phyloP scores from a whole-genome alignment of 1,139 yeast species.

The Saccharomyces hybrid region DNA sequence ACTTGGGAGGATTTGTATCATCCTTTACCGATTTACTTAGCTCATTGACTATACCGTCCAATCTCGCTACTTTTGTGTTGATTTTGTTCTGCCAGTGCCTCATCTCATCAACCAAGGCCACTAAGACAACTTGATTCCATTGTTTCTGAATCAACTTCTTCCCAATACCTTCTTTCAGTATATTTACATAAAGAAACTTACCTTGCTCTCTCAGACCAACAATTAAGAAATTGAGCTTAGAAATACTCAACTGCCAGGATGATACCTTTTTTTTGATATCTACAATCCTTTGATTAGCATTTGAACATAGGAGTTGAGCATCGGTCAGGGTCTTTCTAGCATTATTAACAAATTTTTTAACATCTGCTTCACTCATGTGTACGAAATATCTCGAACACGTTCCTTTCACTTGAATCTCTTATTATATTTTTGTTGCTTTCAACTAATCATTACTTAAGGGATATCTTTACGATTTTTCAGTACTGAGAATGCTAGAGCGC shows the following conservation, averaged over 20 bases:
- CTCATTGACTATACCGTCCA: constrained; percentile 25
- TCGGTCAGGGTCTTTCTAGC: constrained; percentile 32
- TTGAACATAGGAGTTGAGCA: constrained; percentile 35
- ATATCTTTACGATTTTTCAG: not conserved
- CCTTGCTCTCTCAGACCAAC: constrained; percentile 34
- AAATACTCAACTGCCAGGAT: constrained; percentile 25
- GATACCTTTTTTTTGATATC: constrained; percentile 15
- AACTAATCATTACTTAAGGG: not conserved
- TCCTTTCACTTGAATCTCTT: not conserved
- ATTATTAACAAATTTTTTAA: constrained; percentile 30
- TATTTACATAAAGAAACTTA: constrained; percentile 25
- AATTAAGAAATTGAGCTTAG: constrained; percentile 29
- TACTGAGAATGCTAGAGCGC: not conserved
- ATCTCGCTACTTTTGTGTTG: constrained; percentile 24
- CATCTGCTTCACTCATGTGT: constrained; percentile 11
- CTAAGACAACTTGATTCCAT: constrained; percentile 19
- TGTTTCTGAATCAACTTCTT: constrained; percentile 25
- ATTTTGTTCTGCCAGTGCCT: constrained; percentile 31
- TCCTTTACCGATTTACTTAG: constrained; percentile 28
- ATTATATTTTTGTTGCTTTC: not conserved
- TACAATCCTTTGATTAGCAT: constrained; percentile 31
- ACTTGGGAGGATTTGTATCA: constrained; percentile 16
- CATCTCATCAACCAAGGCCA: constrained; percentile 25
- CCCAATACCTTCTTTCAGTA: constrained; percentile 31
- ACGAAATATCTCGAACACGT: not conserved